These are phyloP conservation scores for Pichia gijzeniarum DNA, from an alignment of 805 yeast genomes.

Conservation along the genomic window DNA sequence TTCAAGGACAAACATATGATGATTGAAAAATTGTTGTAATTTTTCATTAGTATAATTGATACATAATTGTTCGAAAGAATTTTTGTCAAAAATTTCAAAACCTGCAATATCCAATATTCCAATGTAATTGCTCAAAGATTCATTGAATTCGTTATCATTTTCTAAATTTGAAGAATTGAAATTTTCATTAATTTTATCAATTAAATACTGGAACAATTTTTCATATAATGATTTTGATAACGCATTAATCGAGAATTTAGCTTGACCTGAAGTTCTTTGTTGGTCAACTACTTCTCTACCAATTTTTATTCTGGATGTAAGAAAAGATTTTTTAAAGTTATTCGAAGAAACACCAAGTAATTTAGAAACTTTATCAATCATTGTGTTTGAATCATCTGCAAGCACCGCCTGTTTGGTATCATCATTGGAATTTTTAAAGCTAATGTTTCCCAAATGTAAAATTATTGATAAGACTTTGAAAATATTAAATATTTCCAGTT, in stretches of 20 bases:
- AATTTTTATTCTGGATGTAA: constrained; percentile 82
- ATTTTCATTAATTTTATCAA: constrained; percentile 65
- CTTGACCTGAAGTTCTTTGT: constrained; percentile 72
- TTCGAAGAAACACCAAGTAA: constrained; percentile 55
- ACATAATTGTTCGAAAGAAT: constrained; percentile 55
- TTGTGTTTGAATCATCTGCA: constrained; percentile 39
- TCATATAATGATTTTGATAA: constrained; percentile 84
- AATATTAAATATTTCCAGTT: constrained; percentile 48
- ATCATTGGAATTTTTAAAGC: constrained; percentile 51
- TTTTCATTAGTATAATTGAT: constrained; percentile 57
- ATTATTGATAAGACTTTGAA: constrained; percentile 67
- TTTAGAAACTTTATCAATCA: constrained; percentile 45
- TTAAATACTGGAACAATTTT: constrained; percentile 70
- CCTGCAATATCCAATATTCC: constrained; percentile 61
- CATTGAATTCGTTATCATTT: constrained; percentile 1
- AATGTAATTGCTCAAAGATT: constrained; percentile 33
- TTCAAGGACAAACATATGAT: constrained; percentile 54
- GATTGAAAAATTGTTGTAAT: constrained; percentile 55
- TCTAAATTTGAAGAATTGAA: constrained; percentile 27
- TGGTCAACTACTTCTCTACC: constrained; percentile 84
- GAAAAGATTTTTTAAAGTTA: constrained; percentile 49
- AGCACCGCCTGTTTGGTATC: constrained; percentile 70
- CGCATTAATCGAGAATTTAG: constrained; percentile 76
- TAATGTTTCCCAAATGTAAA: constrained; percentile 80
- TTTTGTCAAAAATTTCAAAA: constrained; percentile 51